Evolutionary conservation across 1,284 basidiomycete species (phyloP), one percentile per base, ranked within the genome.

Genomic region (Irpex sp.): DNA sequence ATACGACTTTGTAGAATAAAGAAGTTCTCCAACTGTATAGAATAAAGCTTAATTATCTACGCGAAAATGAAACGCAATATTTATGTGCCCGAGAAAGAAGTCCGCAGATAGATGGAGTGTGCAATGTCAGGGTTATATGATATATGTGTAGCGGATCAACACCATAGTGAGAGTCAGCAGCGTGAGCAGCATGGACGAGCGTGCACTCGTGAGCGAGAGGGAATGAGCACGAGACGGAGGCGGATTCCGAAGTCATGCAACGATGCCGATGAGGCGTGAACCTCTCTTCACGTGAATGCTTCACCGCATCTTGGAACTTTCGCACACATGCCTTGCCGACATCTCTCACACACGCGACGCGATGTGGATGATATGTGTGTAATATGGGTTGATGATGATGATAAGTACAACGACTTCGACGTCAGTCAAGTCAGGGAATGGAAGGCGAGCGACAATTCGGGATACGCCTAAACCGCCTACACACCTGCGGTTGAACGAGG

Each of bases 331-430:
- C 1, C 31, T 33, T 33, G 31, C 31, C 31, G 31, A 33, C 31
- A 31, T 33, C 31, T 33, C 31, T 33, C 31, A 33, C 31, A 31
- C 31, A 33, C 31, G 31, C 31, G 53, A 36, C 53, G 53, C 33
- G 53, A 5, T 36, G 53, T 55, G 53, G 5, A 55, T 55, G 26
- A 21, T 19, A 55, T 31, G 11, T 1, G 19, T 53, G 53, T 55
- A 13, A 55, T 55, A 55, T 35, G 53, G n/a, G 39, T 13, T 11
- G 39, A 46, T 51, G 31, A 33, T 33, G 31, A 6, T 15, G 53
- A 55, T 55, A 55, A 55, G 53, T 55, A 55, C 53, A 55, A 55
- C 53, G 53, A 55, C 53, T 31, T 19, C 31, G 21, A 21, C 17
- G 15, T 15, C 4, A 55, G 53, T 55, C 53, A 55, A 55, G 17